Evolutionary conservation across 352 stramenopile genomes (phyloP).

Genomic region (Globisporangium splendens): DNA sequence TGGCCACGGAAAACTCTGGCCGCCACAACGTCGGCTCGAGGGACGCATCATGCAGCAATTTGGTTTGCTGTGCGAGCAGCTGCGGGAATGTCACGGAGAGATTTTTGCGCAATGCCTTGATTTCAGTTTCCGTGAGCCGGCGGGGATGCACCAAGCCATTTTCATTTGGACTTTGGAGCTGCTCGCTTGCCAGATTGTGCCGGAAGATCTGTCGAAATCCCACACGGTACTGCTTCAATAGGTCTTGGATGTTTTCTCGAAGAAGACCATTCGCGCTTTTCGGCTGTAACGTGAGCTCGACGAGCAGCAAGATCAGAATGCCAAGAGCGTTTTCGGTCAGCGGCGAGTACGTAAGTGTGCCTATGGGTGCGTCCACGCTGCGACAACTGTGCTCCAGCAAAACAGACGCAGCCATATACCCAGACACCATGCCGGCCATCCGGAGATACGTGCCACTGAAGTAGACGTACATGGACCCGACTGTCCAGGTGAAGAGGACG

Average conservation of each 20-base stretch:
- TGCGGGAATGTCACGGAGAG: slow-evolving; percentile 34
- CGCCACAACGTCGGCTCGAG: slow-evolving; percentile 57
- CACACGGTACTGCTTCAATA: slow-evolving; percentile 37
- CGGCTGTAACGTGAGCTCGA: slow-evolving; percentile 45
- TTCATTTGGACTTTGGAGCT: slow-evolving; percentile 9
- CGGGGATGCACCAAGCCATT: neutral
- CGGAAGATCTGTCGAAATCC: slow-evolving; percentile 44
- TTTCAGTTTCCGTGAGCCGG: slow-evolving; percentile 18
- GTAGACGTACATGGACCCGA: slow-evolving; percentile 69
- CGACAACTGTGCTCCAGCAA: slow-evolving; percentile 51
- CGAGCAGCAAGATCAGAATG: slow-evolving; percentile 61
- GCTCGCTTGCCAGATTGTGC: slow-evolving; percentile 44
- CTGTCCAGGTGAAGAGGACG: slow-evolving; percentile 58
- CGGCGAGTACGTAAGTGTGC: slow-evolving; percentile 46
- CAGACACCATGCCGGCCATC: slow-evolving; percentile 62
- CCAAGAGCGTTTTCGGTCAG: slow-evolving; percentile 63
- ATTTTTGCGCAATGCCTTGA: slow-evolving; percentile 34
- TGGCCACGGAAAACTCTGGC: slow-evolving; percentile 40
- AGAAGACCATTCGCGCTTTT: slow-evolving; percentile 49
- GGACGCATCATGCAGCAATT: slow-evolving; percentile 43
- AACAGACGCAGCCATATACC: slow-evolving; percentile 58
- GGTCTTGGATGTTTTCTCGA: slow-evolving; percentile 48
- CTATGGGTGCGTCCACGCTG: slow-evolving; percentile 11
- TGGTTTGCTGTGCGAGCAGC: slow-evolving; percentile 41
- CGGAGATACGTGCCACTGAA: slow-evolving; percentile 53